Base-by-base conservation (phyloP, 2,329 filamentous ascomycete genomes). In the Hysterium pulicare region DNA sequence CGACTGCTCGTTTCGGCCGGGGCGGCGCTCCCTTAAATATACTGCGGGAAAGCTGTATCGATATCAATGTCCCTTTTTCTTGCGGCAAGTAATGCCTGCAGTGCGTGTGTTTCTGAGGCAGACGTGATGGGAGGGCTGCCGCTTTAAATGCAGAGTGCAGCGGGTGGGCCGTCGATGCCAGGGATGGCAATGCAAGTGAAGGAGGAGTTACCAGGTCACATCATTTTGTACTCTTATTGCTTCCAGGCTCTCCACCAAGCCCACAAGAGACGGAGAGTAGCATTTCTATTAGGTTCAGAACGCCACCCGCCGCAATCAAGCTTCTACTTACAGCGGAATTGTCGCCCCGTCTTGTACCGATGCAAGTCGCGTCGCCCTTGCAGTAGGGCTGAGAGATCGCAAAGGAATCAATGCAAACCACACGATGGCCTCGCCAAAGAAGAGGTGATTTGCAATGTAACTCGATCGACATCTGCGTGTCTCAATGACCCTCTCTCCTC, bases 321-420 rank as follows among this genome's bases (percentile, higher is more conserved):
- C 53, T 48, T 54, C 50, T 53, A 45, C 45, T 49, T 50, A 42
- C 48, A 52, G 53, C 48, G 50, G 47, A 39, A 40, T 33, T 33
- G 15, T 41, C 54, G 46, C 45, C 24, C 48, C 40, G 38, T 50
- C 44, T 47, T 43, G 45, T 17, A 38, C 49, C 41, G 47, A 46
- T 53, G 51, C 53, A 56, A 47, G 50, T 50, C 40, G 45, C 49
- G 47, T 49, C 13, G 54, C 54, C 61, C 59, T 64, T 65, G 57
- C 59, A 61, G 60, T 57, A 64, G 50, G 58, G 57, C 59, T 64
- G 58, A 60, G 26, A 36, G 33, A n/a, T n/a, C n/a, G n/a, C n/a
- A n/a, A n/a, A n/a, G n/a, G n/a, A n/a, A n/a, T n/a, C n/a, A n/a
- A n/a, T n/a, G n/a, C n/a, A n/a, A n/a, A n/a, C n/a, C n/a, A n/a